Evolutionary conservation across 345 rosid genomes (phyloP), one percentile per base, ranked within the genome.

Genomic region (Brassica carinata): DNA sequence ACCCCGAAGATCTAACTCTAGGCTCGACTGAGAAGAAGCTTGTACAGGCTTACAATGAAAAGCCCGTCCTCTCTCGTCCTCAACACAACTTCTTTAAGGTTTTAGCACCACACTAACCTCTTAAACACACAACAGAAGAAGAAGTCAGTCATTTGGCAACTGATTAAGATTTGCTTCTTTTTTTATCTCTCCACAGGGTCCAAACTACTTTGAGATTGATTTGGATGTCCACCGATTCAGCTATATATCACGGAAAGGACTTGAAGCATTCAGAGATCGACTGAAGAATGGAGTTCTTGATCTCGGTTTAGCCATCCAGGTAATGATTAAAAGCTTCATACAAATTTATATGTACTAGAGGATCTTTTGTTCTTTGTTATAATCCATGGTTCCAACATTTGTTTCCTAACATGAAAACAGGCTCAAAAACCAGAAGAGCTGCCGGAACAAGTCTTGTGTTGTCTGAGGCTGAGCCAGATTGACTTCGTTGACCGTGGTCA

Each of bases 11-110:
- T 73, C 91, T 94, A 51, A 79, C 77, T 80, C 66, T 94, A 81
- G 88, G 91, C 85, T 89, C 99, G 23, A 69, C 98, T 0, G 99
- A 94, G 40, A 92, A 76, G 84, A 94, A 91, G 77, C 99, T 94
- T 74, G 84, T 91, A 9, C 87, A 86, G 36, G 91, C 92, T 75
- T 94, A 92, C 74, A 94, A 91, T 38, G 99, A 95, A 82, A 95
- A 95, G 79, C 98, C 97, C 0, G 99, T 93, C 71, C 94, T 95
- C 48, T 93, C 99, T 34, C 96, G 98, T 29, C 99, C 99, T n/a
- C 98, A 94, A 79, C 99, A 94, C 81, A 86, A 83, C 70, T 94
- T 92, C 78, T 91, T 82, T 26, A 83, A 78, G 91, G 99, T 88
- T 65, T 70, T 11, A 45, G 34, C 29, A 72, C 7, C 29, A 17